Conservation (phyloP, 345 rosid genomes). For the Populus simonii region DNA sequence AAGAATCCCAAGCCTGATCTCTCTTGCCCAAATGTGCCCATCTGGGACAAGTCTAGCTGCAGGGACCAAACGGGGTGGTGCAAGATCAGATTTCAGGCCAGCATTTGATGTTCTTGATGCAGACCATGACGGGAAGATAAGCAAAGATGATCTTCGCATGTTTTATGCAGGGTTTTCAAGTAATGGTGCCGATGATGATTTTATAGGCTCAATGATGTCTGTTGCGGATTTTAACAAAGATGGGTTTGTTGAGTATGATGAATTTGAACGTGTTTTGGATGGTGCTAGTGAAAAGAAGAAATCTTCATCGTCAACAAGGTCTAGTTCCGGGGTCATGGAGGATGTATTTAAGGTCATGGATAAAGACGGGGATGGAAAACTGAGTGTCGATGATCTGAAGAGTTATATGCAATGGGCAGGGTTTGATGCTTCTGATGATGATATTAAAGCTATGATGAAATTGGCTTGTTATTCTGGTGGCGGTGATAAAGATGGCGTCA, state of each 20-base stretch:
- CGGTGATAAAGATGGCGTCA: conserved; percentile 44
- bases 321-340: conserved; percentile 12
- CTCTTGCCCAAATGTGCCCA: conserved; percentile 20
- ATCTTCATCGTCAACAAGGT: neutral
- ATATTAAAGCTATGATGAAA: conserved; percentile 62
- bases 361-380: conserved; percentile 74
- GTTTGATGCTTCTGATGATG: conserved; percentile 53
- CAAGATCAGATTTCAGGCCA: conserved; percentile 35
- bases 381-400: conserved; percentile 63
- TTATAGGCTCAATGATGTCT: conserved; percentile 66
- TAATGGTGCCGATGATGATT: conserved; percentile 31
- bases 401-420: conserved; percentile 67
- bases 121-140: conserved; percentile 86
- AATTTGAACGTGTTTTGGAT: conserved; percentile 50
- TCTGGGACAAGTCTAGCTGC: conserved; percentile 14
- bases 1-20: neutral
- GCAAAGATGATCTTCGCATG: conserved; percentile 59
- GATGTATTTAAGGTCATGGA: conserved; percentile 81
- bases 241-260: conserved; percentile 85
- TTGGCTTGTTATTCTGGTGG: conserved; percentile 64
- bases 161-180: conserved; percentile 49
- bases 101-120: conserved; percentile 85
- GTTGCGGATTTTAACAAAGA: conserved; percentile 68
- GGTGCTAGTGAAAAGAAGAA: neutral
- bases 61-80: neutral